phyloP scores from a whole-genome alignment of 345 rosid species.

The Excoecaria agallocha region DNA sequence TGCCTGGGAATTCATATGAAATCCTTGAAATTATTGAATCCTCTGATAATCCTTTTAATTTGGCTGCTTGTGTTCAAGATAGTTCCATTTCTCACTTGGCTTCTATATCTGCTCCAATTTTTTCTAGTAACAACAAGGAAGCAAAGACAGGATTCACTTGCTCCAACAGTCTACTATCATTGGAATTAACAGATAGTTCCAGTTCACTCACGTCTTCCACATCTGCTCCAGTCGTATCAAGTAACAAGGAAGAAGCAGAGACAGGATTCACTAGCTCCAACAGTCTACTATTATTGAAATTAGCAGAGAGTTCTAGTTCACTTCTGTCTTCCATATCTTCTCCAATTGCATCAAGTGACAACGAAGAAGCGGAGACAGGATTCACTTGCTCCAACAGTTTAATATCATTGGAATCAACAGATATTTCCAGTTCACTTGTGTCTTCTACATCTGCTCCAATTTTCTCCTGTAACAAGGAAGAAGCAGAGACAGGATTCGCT shows the following conservation, averaged over 20 bases:
- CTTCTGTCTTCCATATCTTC: slow-evolving; percentile 4
- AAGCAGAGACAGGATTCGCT: slow-evolving; percentile 5
- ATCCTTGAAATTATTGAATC: slow-evolving; percentile 11
- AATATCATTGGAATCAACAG: slow-evolving; percentile 13
- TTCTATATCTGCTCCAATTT: slow-evolving; percentile 8
- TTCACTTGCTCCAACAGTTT: slow-evolving; percentile 24
- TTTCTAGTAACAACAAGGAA: slow-evolving; percentile 18
- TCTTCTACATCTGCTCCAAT: slow-evolving; percentile 10
- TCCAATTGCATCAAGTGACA: slow-evolving; percentile 18
- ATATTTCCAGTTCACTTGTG: not conserved
- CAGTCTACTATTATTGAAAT: slow-evolving; percentile 19
- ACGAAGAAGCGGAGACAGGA: slow-evolving; percentile 12
- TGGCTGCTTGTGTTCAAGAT: slow-evolving; percentile 20
- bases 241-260: slow-evolving; percentile 21
- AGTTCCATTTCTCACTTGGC: slow-evolving; percentile 13
- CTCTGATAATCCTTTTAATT: slow-evolving; percentile 9
- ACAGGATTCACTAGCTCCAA: slow-evolving; percentile 14
- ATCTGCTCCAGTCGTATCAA: slow-evolving; percentile 6
- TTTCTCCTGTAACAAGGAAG: slow-evolving; percentile 19
- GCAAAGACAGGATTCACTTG: slow-evolving; percentile 8
- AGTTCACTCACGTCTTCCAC: not conserved
- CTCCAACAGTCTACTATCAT: too few species aligned
- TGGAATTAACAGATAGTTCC: not conserved
- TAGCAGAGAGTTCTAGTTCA: not conserved
- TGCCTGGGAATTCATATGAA: slow-evolving; percentile 19